These are phyloP conservation scores for Mesembryanthemum crystallinum DNA, from an alignment of 148 eudicot species.

Conservation along the genomic window DNA sequence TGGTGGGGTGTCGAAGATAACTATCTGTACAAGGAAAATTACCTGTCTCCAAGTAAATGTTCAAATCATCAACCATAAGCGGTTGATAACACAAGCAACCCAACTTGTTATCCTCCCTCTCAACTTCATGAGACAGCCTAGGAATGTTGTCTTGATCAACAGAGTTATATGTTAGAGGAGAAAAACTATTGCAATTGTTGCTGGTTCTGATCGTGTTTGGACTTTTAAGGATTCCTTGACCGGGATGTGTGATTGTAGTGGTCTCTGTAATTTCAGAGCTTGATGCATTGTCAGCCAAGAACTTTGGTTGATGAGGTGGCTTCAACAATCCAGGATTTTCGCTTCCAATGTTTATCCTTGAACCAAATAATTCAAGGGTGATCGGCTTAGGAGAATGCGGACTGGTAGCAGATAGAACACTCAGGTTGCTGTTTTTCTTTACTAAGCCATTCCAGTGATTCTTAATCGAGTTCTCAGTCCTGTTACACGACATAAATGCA, in stretches of 20 bases:
- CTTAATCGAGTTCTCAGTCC: slow-evolving; percentile 1
- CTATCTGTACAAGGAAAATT: neutral
- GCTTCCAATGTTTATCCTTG: neutral
- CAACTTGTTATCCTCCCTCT: neutral
- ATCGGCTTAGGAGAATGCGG: neutral
- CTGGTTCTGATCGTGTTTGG: neutral
- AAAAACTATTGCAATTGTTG: neutral
- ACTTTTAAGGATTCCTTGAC: too few relatives aligned
- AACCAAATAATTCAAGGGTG: neutral
- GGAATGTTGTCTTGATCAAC: too few relatives aligned
- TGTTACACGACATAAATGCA: neutral
- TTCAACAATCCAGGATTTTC: neutral
- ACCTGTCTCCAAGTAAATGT: neutral
- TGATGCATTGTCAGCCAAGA: neutral
- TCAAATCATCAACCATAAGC: neutral
- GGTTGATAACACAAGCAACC: neutral
- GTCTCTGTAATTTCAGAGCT: neutral
- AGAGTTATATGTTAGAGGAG: neutral
- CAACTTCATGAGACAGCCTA: neutral
- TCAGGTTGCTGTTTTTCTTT: neutral
- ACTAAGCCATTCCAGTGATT: slow-evolving; percentile 4
- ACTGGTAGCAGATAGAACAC: neutral
- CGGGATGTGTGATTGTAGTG: neutral
- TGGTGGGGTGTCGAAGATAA: neutral
- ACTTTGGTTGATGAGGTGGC: too few relatives aligned